phyloP scores from a whole-genome alignment of 371 early-diverging fungal species.

The Umbelopsis sp. region DNA sequence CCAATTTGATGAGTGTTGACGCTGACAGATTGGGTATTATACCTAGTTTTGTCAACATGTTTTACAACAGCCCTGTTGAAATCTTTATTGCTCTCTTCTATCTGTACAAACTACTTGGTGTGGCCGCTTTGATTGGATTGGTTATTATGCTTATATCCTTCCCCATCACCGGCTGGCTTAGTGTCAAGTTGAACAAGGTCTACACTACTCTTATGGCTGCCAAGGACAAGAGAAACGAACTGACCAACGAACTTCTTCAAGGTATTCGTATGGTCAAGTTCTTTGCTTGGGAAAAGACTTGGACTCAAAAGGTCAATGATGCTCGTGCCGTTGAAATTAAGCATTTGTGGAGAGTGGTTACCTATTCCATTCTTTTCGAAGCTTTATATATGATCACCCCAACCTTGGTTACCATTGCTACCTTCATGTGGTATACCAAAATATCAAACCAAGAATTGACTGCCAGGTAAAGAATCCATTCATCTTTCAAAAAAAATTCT shows the following conservation, averaged over 20 bases:
- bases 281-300: constrained; percentile 69
- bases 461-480: constrained; percentile 24
- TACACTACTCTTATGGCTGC: constrained; percentile 31
- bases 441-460: constrained; percentile 50
- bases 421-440: constrained; percentile 65
- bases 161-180: constrained; percentile 58
- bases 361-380: constrained; percentile 42
- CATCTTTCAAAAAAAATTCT: constrained; percentile 8
- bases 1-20: constrained; percentile 83
- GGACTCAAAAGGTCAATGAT: constrained; percentile 49
- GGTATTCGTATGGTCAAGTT: constrained; percentile 74
- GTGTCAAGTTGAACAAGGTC: constrained; percentile 28
- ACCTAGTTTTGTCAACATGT: constrained; percentile 43
- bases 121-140: constrained; percentile 53
- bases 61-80: constrained; percentile 59
- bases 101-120: constrained; percentile 56
- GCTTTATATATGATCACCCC: constrained; percentile 54
- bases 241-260: constrained; percentile 62
- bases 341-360: constrained; percentile 41
- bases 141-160: constrained; percentile 56
- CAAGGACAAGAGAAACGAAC: constrained; percentile 48
- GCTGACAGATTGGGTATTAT: constrained; percentile 57
- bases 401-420: constrained; percentile 54
- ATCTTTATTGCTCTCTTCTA: constrained; percentile 48
- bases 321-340: constrained; percentile 60